Conservation (phyloP, 495 filamentous ascomycete species). For the Friedmanniomyces endolithicus region DNA sequence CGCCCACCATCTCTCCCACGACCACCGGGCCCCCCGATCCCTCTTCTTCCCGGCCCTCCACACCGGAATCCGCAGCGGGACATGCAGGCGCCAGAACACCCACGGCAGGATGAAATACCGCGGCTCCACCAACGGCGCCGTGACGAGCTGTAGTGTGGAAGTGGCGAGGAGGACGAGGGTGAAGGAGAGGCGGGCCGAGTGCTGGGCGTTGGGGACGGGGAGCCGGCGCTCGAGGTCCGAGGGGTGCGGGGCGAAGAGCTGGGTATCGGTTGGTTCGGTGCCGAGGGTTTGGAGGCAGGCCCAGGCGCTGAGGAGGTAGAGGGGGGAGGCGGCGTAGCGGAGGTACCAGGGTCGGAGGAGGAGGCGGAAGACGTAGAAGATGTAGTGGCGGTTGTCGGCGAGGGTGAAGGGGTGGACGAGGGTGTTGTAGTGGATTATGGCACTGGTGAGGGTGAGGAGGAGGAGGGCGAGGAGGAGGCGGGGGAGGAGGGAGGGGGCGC, state of each 20-base stretch:
- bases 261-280: not conserved
- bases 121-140: conserved; percentile 85
- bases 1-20: conserved; percentile 1
- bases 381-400: conserved; percentile 91
- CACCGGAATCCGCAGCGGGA: conserved; percentile 36
- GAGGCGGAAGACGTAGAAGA: conserved; percentile 90
- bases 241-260: not conserved
- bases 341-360: conserved; percentile 53
- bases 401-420: conserved; percentile 92
- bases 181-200: conserved; percentile 35
- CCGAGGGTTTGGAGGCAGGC: conserved; percentile 45
- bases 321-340: conserved; percentile 53
- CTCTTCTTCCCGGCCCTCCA: not conserved
- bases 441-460: conserved; percentile 38
- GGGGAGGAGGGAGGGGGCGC: conserved; percentile 30
- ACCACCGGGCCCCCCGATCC: too few relatives aligned
- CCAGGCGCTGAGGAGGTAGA: conserved; percentile 54
- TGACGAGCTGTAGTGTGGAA: conserved; percentile 62
- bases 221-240: not conserved
- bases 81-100: conserved; percentile 80
- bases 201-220: conserved; percentile 4
- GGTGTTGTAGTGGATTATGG: conserved; percentile 68
- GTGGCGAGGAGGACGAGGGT: conserved; percentile 58
- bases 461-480: conserved; percentile 27
- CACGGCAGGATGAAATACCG: conserved; percentile 91